Evolutionary conservation across 1,284 basidiomycete species (phyloP).

Genomic region (Tilletia indica): DNA sequence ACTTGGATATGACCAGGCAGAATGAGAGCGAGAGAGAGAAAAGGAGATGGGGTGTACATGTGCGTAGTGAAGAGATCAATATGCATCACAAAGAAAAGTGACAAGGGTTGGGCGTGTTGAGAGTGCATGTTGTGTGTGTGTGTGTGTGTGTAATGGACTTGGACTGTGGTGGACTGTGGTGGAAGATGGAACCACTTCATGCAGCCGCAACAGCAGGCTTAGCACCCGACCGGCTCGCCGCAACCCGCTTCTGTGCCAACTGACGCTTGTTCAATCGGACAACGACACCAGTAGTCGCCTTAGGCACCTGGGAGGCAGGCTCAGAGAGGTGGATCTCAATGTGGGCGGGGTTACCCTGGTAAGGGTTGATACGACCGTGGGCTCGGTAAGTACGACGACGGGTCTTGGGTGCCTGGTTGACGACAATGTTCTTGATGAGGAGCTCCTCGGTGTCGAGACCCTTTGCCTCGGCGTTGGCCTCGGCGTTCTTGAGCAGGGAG

Average conservation of each 20-base stretch:
- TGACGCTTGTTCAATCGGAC: conserved; percentile 53
- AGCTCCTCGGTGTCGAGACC: conserved; percentile 90
- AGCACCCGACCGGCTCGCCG: conserved; percentile 34
- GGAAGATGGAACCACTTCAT: background rate
- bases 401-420: conserved; percentile 99
- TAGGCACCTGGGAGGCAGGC: conserved; percentile 52
- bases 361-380: conserved; percentile 73
- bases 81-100: background rate
- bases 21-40: background rate
- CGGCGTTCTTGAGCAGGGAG: conserved; percentile 95
- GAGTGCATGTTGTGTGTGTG: background rate
- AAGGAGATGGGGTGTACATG: conserved; percentile 16
- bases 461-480: conserved; percentile 98
- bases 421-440: conserved; percentile 91
- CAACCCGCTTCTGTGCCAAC: conserved; percentile 50
- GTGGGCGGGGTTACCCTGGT: conserved; percentile 85
- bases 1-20: background rate
- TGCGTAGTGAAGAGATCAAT: background rate
- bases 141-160: background rate
- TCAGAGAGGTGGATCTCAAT: conserved; percentile 67
- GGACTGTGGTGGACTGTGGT: no score
- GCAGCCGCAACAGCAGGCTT: conserved; percentile 17
- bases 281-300: conserved; percentile 40
- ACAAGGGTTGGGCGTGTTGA: background rate
- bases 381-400: conserved; percentile 99